phyloP scores from a whole-genome alignment of 2,329 filamentous ascomycete species.

The Aureobasidium sp. region DNA sequence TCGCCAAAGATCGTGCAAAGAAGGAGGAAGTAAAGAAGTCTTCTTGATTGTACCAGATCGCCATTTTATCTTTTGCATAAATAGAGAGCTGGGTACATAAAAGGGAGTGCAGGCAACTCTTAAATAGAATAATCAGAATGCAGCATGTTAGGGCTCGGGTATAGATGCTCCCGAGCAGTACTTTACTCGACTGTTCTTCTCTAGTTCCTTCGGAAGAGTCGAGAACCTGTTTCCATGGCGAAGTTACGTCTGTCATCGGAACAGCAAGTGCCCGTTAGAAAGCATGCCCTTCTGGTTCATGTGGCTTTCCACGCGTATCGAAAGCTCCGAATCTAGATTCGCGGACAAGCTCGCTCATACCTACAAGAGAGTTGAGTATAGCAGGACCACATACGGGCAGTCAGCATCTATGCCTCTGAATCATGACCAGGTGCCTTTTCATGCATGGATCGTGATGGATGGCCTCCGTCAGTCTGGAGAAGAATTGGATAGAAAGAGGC shows the following conservation, averaged over 20 bases:
- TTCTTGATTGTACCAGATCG: neutral
- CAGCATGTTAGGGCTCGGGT: neutral
- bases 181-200: neutral
- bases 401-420: too few species aligned
- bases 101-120: neutral
- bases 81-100: neutral
- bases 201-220: too few species aligned
- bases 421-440: neutral
- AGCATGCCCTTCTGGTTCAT: neutral
- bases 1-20: slow-evolving; percentile 60
- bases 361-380: neutral
- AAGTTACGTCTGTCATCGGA: neutral
- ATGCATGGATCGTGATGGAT: neutral
- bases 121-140: neutral
- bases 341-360: neutral
- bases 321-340: neutral
- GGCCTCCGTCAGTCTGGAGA: slow-evolving; percentile 1
- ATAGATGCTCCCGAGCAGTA: neutral
- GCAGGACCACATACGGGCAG: neutral
- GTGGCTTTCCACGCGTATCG: slow-evolving; percentile 11
- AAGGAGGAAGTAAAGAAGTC: slow-evolving; percentile 8
- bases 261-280: neutral
- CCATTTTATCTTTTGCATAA: neutral
- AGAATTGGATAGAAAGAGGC: neutral
- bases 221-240: neutral